Evolutionary conservation across 208 protist genomes (phyloP), one percentile per base, ranked within the genome.

Genomic region (Leishmania braziliensis): DNA sequence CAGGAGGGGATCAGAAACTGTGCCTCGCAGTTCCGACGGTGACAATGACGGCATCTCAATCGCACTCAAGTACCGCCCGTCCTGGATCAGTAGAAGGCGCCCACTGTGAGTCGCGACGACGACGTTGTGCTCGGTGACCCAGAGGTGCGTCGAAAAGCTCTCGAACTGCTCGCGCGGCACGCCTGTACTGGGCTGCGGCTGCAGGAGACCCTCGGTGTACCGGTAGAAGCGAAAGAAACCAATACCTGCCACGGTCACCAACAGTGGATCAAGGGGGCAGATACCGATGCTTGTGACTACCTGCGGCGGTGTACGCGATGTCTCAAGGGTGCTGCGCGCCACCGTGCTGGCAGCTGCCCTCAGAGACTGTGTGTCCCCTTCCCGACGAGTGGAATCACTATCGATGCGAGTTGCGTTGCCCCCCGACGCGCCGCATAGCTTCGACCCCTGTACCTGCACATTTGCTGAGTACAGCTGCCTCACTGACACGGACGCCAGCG

Each of bases 221-320:
- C 91, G 90, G 88, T 97, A 98, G 66, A 98, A 95, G 26, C 95
- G 93, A 86, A 99, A 92, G 54, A 99, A 86, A 53, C 95, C 95
- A 63, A 97, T 85, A 43, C 98, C 98, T 10, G 95, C 97, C 23
- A 99, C 95, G 36, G 90, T 94, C 33, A 99, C 89, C 14, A 91
- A 77, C 33, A 97, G 87, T 58, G 94, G 95, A 87, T 99, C 97
- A 20, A 86, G 85, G 29, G 93, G 94, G 82, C 97, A 98, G 66
- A 97, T 84, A 82, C 93, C 86, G 76, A 97, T 86, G 88, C 84
- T 85, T 29, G 90, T 90, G 36, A 98, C 92, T 14, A 93, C 79
- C 69, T 78, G 80, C 48, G 78, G 36, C 5, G 77, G 66, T 29
- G 77, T 66, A 26, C 54, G 75, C 58, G 39, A 71, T 2, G 26